phyloP scores from a whole-genome alignment of 805 yeast species.

The Zygotorulaspora danielsina region DNA sequence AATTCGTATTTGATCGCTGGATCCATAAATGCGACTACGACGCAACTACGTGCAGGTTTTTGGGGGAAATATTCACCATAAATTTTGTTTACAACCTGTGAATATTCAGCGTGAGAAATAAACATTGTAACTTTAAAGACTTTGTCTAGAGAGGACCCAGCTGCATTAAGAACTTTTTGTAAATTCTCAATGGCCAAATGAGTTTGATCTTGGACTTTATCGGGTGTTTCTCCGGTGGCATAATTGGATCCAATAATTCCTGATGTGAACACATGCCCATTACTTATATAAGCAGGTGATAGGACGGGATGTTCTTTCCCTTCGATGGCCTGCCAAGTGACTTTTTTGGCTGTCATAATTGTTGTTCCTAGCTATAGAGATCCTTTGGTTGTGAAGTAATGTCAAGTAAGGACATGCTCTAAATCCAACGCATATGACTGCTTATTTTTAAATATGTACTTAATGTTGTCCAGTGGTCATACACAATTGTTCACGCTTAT shows the following conservation, averaged over 20 bases:
- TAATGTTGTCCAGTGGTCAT: too few species aligned
- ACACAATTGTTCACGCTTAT: too few species aligned
- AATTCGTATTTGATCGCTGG: conserved; percentile 47
- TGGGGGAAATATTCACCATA: conserved; percentile 45
- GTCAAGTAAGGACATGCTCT: too few species aligned
- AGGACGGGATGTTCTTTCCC: conserved; percentile 32
- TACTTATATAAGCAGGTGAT: conserved; percentile 38
- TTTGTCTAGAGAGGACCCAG: conserved; percentile 44
- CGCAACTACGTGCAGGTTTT: conserved; percentile 51
- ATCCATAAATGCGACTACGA: conserved; percentile 49
- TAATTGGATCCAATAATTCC: conserved; percentile 45
- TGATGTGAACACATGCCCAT: conserved; percentile 45
- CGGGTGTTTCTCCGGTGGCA: conserved; percentile 40
- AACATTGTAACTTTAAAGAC: conserved; percentile 49
- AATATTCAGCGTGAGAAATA: conserved; percentile 42
- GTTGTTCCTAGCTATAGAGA: too few species aligned
- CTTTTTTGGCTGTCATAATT: conserved; percentile 23
- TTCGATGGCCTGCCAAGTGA: conserved; percentile 36
- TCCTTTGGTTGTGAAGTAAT: too few species aligned
- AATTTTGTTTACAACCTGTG: conserved; percentile 42
- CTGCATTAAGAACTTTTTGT: conserved; percentile 38
- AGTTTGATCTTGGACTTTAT: conserved; percentile 43
- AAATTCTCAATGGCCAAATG: conserved; percentile 41
- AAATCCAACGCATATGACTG: too few species aligned
- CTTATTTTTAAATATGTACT: too few species aligned